phyloP scores from a whole-genome alignment of 2,329 filamentous ascomycete genomes.

The Calycina herbarum region DNA sequence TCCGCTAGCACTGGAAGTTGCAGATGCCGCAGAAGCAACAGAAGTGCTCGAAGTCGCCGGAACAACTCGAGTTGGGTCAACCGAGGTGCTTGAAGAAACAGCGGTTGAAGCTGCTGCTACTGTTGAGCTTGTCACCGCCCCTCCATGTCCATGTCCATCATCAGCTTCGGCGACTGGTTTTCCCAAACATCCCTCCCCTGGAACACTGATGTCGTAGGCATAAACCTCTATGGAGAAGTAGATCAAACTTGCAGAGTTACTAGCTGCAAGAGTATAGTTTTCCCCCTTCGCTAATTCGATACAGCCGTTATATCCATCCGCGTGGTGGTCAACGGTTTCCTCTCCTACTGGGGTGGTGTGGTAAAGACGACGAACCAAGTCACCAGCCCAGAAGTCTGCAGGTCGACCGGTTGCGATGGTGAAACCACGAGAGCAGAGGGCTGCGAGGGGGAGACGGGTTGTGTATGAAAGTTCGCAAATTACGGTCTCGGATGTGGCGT shows the following conservation, averaged over 20 bases:
- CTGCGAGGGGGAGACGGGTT: constrained; percentile 55
- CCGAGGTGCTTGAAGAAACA: constrained; percentile 18
- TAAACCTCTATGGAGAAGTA: constrained; percentile 70
- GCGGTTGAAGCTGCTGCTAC: background rate
- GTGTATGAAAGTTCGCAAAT: constrained; percentile 65
- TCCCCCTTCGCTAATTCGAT: constrained; percentile 8
- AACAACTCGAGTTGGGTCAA: constrained; percentile 7
- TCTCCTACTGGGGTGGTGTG: constrained; percentile 64
- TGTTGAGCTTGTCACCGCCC: background rate
- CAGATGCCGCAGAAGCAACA: constrained; percentile 20
- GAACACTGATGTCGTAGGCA: constrained; percentile 63
- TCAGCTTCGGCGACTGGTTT: constrained; percentile 17
- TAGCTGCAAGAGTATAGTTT: constrained; percentile 39
- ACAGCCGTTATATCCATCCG: constrained; percentile 42
- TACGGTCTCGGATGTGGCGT: constrained; percentile 66
- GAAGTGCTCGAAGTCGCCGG: constrained; percentile 5
- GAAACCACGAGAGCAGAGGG: constrained; percentile 63
- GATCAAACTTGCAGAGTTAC: constrained; percentile 63
- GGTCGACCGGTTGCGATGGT: constrained; percentile 55
- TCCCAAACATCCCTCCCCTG: constrained; percentile 62
- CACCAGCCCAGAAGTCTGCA: constrained; percentile 65
- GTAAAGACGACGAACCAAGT: constrained; percentile 66
- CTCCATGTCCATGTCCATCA: constrained; percentile 9
- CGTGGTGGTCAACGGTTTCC: constrained; percentile 60
- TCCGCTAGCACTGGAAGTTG: background rate